Conservation (phyloP, 768 basidiomycete species). For the Leccinum disarticulatum region DNA sequence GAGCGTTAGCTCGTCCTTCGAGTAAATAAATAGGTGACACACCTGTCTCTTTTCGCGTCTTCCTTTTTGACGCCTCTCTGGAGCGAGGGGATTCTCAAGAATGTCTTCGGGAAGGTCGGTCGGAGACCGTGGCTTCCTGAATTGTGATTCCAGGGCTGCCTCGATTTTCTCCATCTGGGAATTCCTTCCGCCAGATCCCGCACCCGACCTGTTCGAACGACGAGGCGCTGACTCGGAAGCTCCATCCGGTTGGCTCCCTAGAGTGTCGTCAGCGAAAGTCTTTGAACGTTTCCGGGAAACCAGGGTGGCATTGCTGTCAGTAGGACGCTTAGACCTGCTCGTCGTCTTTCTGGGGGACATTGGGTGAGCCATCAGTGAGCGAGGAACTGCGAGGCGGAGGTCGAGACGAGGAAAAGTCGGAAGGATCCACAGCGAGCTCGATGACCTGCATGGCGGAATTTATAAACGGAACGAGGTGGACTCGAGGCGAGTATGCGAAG, state of each 20-base stretch:
- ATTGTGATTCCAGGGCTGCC: neutral
- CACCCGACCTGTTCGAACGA: neutral
- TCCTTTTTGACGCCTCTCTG: neutral
- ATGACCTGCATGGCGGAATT: neutral
- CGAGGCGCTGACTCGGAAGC: neutral
- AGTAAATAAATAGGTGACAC: neutral
- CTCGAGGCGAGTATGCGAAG: neutral
- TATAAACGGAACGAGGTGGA: neutral
- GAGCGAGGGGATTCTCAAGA: neutral
- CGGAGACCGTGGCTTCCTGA: neutral
- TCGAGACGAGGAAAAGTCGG: neutral
- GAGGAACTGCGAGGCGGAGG: neutral
- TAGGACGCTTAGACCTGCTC: neutral
- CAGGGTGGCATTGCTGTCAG: neutral
- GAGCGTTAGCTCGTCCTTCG: neutral
- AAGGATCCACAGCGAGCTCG: neutral
- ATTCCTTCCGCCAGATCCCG: neutral
- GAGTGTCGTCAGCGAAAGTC: neutral
- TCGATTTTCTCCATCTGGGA: neutral
- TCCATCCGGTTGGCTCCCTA: neutral
- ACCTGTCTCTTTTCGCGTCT: neutral
- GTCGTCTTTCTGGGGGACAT: neutral
- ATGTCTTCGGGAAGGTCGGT: neutral
- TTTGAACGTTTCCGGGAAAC: neutral
- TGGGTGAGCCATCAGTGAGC: neutral